These are phyloP conservation scores for Symbiotaphrina buchneri DNA, from an alignment of 495 filamentous ascomycete species.

Conservation along the genomic window DNA sequence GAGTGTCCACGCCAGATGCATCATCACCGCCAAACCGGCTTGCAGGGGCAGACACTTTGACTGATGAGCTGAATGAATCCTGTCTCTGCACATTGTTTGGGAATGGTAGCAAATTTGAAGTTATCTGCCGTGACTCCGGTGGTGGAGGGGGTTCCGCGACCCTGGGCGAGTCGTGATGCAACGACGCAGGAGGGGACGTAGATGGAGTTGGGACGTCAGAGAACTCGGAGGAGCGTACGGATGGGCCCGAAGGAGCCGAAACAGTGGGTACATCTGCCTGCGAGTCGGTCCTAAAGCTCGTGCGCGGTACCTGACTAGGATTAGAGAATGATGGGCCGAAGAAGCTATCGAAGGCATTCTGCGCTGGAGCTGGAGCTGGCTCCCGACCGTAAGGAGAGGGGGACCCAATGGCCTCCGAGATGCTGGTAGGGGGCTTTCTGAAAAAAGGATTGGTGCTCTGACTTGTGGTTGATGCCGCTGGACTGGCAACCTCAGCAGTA, in stretches of 20 bases:
- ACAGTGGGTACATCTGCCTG: constrained; percentile 16
- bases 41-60: constrained; percentile 58
- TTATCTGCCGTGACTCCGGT: constrained; percentile 47
- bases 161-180: constrained; percentile 27
- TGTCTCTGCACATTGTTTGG: constrained; percentile 23
- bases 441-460: constrained; percentile 82
- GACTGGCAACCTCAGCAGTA: constrained; percentile 30
- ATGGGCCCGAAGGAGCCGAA: constrained; percentile 16
- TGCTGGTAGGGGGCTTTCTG: constrained; percentile 40
- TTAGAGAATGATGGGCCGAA: constrained; percentile 57
- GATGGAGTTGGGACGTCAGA: constrained; percentile 29
- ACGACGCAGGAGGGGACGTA: constrained; percentile 30
- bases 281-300: constrained; percentile 45
- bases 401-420: constrained; percentile 34
- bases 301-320: constrained; percentile 16
- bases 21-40: constrained; percentile 39
- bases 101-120: constrained; percentile 47
- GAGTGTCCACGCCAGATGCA: constrained; percentile 30
- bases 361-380: constrained; percentile 23
- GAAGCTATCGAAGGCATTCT: constrained; percentile 67
- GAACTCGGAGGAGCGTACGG: constrained; percentile 8
- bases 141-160: constrained; percentile 30
- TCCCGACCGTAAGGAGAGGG: constrained; percentile 25
- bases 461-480: constrained; percentile 50
- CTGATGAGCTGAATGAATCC: constrained; percentile 54